These are phyloP conservation scores for Nakaseomyces glabratus DNA, from an alignment of 1,139 yeast genomes.

Conservation along the genomic window DNA sequence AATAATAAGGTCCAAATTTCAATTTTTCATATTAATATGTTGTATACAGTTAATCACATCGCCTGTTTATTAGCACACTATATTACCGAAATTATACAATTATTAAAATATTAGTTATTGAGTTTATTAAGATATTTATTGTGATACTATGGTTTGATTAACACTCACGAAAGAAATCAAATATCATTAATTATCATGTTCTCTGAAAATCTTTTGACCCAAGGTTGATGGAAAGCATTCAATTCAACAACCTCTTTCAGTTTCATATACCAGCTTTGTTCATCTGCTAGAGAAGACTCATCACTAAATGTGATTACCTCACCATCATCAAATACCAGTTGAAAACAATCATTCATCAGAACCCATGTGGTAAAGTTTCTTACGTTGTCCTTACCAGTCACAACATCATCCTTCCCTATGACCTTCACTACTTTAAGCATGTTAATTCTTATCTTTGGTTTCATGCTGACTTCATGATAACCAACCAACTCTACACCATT, in stretches of 20 bases:
- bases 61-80: no score
- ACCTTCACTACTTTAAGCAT: conserved; percentile 52
- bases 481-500: conserved; percentile 55
- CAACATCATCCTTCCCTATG: conserved; percentile 39
- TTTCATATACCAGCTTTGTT: conserved; percentile 46
- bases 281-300: conserved; percentile 44
- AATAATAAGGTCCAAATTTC: no score
- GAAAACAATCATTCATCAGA: conserved; percentile 55
- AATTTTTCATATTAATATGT: no score
- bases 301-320: conserved; percentile 66
- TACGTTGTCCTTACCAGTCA: conserved; percentile 16
- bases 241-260: conserved; percentile 47
- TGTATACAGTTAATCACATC: no score
- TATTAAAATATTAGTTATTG: no score
- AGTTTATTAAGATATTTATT: no score
- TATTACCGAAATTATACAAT: no score
- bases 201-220: conserved; percentile 42
- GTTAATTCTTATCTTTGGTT: conserved; percentile 60
- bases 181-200: conserved; percentile 2
- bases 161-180: conserved; percentile 2
- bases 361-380: conserved; percentile 59
- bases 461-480: conserved; percentile 51
- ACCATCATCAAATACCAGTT: conserved; percentile 54
- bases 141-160: no score
- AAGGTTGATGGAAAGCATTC: conserved; percentile 52